Evolutionary conservation across 306 rosid species (phyloP), one percentile per base, ranked within the genome.

Genomic region (Hippophae rhamnoides): DNA sequence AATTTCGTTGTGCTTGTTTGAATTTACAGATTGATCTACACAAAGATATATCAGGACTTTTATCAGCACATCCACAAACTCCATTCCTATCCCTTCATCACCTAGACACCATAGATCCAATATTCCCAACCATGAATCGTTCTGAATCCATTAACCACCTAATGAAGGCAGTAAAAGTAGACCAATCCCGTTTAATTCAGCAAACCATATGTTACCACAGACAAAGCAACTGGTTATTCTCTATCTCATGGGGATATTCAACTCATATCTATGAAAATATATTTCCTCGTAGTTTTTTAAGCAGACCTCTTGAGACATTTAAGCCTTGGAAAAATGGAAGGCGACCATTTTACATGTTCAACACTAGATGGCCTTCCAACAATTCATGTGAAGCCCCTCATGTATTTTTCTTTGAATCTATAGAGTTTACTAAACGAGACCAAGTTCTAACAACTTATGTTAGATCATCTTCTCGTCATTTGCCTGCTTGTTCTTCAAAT

Each of bases 211-310:
- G 88, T 60, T 68, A 82, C 63, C 76, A 79, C 57, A 68, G 64
- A 9, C 68, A 73, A 7, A 76, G 42, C 59, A 73, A 68, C 6
- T 82, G 88, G 88, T 64, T 72, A 2, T 40, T 82, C 63, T 82
- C 88, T 0, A 14, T 79, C 43, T 68, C 88, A 10, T 76, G 82
- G 84, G 84, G 88, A 7, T 82, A 82, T 54, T 79, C 88, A 1
- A 61, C 70, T 9, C 78, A 79, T 12, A 67, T 79, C 8, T 79
- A 79, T 1, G 84, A 82, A 57, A 49, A 43, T 12, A 57, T 79
- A 3, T 23, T 78, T 64, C 68, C 84, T 1, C 63, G 72, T 0
- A 73, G 62, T 47, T 60, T 64, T 52, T 58, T 82, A 2, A 51
- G 58, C 53, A 73, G 62, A 23, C 88, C 84, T 1, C 40, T 82